Percentiles rank a stretch among this genome's conserved stretches.
phyloP scores from a whole-genome alignment of 202 grass and related monocot species.

The Setaria italica region DNA sequence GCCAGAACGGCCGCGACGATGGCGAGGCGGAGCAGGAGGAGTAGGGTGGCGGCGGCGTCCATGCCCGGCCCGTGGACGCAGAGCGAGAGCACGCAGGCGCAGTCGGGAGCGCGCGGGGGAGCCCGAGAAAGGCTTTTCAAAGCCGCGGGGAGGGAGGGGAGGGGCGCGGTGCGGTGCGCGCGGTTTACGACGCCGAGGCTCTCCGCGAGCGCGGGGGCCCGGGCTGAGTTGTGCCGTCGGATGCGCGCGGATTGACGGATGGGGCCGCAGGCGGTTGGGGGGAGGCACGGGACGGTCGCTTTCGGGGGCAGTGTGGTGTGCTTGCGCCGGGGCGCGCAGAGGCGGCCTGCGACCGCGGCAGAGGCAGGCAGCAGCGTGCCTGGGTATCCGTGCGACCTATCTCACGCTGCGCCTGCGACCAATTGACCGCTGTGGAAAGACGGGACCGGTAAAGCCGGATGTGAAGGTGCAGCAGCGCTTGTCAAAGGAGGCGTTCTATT shows the following conservation, averaged over 20 bases:
- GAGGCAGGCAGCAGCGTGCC: conserved; percentile 30
- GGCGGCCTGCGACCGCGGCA: not conserved
- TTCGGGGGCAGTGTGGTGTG: conserved; percentile 23
- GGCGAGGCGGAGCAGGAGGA: conserved; percentile 19
- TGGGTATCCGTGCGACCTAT: conserved; percentile 18
- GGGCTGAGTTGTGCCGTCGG: conserved; percentile 12
- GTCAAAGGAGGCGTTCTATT: not conserved
- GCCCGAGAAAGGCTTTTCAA: conserved; percentile 35
- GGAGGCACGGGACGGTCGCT: conserved; percentile 28
- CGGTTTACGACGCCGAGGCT: conserved; percentile 23
- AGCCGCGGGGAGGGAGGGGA: not conserved
- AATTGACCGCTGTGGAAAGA: conserved; percentile 24
- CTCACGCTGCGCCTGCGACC: not conserved
- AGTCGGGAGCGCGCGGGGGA: conserved; percentile 36
- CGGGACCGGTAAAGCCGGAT: not conserved
- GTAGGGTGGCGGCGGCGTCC: not conserved
- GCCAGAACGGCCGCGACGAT: not conserved
- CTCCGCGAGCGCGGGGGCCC: not conserved
- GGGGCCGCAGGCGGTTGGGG: conserved; percentile 11
- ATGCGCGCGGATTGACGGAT: not conserved
- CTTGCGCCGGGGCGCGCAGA: conserved; percentile 39
- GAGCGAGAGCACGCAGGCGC: conserved; percentile 30
- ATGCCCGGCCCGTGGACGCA: conserved; percentile 13
- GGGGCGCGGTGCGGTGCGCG: not conserved
- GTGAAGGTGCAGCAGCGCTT: not conserved